Base-by-base conservation (phyloP, 495 filamentous ascomycete species). In the Jackrogersella multiformis region DNA sequence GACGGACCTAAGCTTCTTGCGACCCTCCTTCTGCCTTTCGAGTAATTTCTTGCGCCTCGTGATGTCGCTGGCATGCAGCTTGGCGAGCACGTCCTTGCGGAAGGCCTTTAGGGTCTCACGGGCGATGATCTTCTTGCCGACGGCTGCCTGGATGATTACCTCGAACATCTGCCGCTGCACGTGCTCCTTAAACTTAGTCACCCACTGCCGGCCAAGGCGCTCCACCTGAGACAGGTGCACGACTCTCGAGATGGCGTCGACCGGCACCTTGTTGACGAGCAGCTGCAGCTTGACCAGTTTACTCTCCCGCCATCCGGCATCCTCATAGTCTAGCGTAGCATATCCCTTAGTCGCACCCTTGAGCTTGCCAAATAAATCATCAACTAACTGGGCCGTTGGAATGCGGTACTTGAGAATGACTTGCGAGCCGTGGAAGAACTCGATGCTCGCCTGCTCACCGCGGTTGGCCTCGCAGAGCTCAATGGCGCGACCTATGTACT, bases 81-180 rank as follows among this genome's bases (percentile, higher is more conserved):
- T 99, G 32, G 90, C 89, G 62, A 96, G 80, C 3, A 99, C 86
- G 72, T 99, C 95, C 78, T 99, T 99, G 49, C 95, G 85, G 75
- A 97, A 97, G 1, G 95, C 92, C 83, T 98, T 97, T 76, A 99
- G 88, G 0, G 94, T 97, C 74, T 97, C 96, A 64, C 95, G 84
- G 1, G 95, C 96, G 10, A 99, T 86, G 56, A 99, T 88, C 44
- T 89, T 86, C 58, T 86, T 89, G 2, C 95, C 96, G 0, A 89
- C 89, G 0, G 90, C 90, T 12, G 96, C 95, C 74, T 99, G 95
- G 65, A 99, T 99, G 60, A 98, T 79, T 5, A 99, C 87, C 77
- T 99, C 95, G 74, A 96, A 99, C 82, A 97, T 90, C 79, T 99
- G 96, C 28, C 95, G 82, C 61, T 96, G 90, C 2, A 99, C 95